A percentile compares a stretch with the other conserved stretches of the same genome.
phyloP scores from a whole-genome alignment of 2,329 filamentous ascomycete species.

The Alternaria ethzedia region DNA sequence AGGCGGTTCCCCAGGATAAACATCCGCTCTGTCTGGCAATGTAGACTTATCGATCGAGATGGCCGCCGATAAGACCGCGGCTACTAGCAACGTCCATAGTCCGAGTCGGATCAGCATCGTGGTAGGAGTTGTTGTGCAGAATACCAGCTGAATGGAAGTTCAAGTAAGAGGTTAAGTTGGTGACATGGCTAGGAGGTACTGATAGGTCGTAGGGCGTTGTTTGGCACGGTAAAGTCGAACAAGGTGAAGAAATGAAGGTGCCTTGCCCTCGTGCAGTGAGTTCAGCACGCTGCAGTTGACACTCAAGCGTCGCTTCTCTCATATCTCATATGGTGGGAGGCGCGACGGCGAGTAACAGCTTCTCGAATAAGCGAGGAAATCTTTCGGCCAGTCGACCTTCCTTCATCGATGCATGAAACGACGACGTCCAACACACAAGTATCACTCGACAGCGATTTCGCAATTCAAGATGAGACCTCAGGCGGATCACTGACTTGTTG shows the following conservation, averaged over 20 bases:
- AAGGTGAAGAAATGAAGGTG: background rate
- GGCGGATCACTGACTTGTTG: background rate
- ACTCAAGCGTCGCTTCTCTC: background rate
- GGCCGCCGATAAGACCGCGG: background rate
- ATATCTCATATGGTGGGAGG: too few species aligned
- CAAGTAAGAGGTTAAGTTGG: background rate
- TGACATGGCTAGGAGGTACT: background rate
- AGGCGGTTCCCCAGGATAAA: background rate
- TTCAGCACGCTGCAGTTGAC: background rate
- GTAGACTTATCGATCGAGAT: too few species aligned
- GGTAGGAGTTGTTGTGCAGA: background rate
- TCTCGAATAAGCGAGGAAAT: background rate
- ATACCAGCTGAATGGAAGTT: background rate
- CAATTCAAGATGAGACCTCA: background rate
- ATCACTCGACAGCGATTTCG: background rate
- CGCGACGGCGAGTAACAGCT: background rate
- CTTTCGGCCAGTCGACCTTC: background rate
- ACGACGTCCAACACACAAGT: background rate
- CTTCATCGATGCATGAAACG: background rate
- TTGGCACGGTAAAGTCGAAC: too few species aligned
- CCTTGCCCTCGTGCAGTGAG: accelerated
- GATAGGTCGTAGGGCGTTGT: background rate
- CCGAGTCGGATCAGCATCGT: background rate
- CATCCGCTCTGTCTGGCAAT: background rate
- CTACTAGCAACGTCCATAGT: background rate